Base-by-base conservation (phyloP, 2,329 filamentous ascomycete genomes). In the Alternaria novae-zelandiae region DNA sequence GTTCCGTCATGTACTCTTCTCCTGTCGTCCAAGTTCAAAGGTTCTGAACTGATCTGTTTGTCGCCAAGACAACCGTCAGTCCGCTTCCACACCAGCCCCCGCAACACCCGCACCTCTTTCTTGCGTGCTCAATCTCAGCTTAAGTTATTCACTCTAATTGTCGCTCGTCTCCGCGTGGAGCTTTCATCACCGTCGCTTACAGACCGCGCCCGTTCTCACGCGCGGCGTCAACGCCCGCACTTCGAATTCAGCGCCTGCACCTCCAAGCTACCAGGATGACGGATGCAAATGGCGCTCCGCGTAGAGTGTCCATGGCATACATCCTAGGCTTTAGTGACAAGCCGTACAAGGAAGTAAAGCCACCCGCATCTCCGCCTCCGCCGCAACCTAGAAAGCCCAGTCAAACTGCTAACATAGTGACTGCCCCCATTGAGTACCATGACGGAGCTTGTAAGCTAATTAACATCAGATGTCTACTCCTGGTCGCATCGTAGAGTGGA, bases 401-500 rank as follows among this genome's bases (percentile, higher is more conserved):
- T 23, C 46, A 57, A 3, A 54, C 70, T n/a, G 45, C 58, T 30
- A 50, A 69, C 20, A 64, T 75, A 61, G 71, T 74, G 28, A 30
- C 54, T 32, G 7, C 9, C 6, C 6, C 3, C 12, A 21, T 11
- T 5, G 1, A 1, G n/a, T 0, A 5, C 4, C 4, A 5, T 12
- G 5, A 30, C 12, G 7, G 1, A 43, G 3, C 5, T 8, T 20
- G 11, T 13, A 13, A 10, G 61, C 55, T 69, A n/a, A 71, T 43
- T 9, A 9, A 6, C 3, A 2, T 4, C 13, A 77, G 74, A 25
- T 72, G 13, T 54, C 57, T 0, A 66, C 66, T 3, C 74, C 75
- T 13, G 72, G 73, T n/a, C 72, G 71, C 4, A 44, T 74, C 4
- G 32, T 78, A 10, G 77, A 78, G 56, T 79, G 74, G 74, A 59